A percentile compares a stretch with the other conserved stretches of the same genome.
These are phyloP conservation scores for Schwanniomyces vanrijiae DNA, from an alignment of 805 yeast species.

Conservation along the genomic window DNA sequence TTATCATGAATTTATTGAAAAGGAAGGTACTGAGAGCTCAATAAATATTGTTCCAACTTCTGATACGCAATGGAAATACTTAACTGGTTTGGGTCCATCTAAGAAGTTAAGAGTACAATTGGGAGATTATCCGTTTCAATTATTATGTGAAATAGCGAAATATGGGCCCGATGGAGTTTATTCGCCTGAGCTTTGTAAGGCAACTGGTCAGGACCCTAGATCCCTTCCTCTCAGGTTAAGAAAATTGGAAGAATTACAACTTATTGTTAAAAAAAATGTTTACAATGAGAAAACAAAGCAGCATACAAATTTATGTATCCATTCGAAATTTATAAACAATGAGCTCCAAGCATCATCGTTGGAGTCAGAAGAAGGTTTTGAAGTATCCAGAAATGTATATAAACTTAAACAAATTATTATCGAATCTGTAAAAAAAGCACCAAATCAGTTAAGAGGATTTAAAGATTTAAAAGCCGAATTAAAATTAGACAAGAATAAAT, in stretches of 20 bases:
- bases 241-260: constrained; percentile 48
- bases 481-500: constrained; percentile 43
- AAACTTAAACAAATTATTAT: constrained; percentile 40
- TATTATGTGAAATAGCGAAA: constrained; percentile 61
- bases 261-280: constrained; percentile 41
- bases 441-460: constrained; percentile 59
- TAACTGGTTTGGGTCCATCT: constrained; percentile 51
- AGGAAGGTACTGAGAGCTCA: constrained; percentile 14
- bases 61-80: constrained; percentile 54
- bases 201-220: constrained; percentile 68
- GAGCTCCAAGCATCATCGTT: constrained; percentile 20
- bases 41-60: constrained; percentile 42
- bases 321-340: constrained; percentile 43
- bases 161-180: constrained; percentile 56
- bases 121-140: constrained; percentile 54
- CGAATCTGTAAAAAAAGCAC: constrained; percentile 53
- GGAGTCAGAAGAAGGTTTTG: constrained; percentile 22
- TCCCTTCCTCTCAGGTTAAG: constrained; percentile 65
- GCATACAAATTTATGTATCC: constrained; percentile 54
- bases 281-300: constrained; percentile 42
- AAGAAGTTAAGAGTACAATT: constrained; percentile 49
- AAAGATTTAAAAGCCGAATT: constrained; percentile 62
- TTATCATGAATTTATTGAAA: constrained; percentile 15
- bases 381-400: constrained; percentile 27
- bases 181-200: constrained; percentile 54